Percentiles rank a stretch among this genome's conserved stretches.
These are phyloP conservation scores for Kuraishia hungarica DNA, from an alignment of 805 yeast species.

Conservation along the genomic window DNA sequence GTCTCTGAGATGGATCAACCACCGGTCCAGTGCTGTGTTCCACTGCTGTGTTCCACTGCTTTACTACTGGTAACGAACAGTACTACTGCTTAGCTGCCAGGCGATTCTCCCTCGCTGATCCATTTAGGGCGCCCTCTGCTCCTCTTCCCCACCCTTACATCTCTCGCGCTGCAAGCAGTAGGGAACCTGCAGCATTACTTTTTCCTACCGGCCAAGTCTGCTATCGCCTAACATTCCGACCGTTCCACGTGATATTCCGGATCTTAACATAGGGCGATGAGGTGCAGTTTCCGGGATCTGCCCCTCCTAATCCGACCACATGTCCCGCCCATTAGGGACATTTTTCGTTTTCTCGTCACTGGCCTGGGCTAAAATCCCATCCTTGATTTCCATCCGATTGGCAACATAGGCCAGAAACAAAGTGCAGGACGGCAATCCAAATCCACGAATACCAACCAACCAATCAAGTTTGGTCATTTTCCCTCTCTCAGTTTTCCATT, in stretches of 20 bases:
- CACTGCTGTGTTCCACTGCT: too few relatives aligned
- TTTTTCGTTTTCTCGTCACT: not conserved
- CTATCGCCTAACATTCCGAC: not conserved
- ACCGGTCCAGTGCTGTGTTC: too few relatives aligned
- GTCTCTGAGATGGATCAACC: too few relatives aligned
- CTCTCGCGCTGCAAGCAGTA: not conserved
- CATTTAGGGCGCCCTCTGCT: too few relatives aligned
- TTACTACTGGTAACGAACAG: too few relatives aligned
- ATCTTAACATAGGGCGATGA: not conserved
- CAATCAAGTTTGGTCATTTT: too few relatives aligned
- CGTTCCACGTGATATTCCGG: not conserved
- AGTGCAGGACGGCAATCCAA: not conserved
- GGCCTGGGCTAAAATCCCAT: not conserved
- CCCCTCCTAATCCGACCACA: not conserved
- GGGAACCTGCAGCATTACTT: not conserved
- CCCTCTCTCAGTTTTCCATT: too few relatives aligned
- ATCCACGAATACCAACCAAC: not conserved
- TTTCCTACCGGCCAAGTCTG: not conserved
- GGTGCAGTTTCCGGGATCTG: not conserved
- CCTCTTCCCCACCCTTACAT: not conserved
- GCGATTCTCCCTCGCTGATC: too few relatives aligned
- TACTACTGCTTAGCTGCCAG: not conserved
- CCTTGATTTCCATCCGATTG: not conserved
- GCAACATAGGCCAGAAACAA: not conserved
- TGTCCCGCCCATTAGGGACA: not conserved